Evolutionary conservation across 2,329 filamentous ascomycete species (phyloP).

Genomic region (Thermoascus crustaceus): DNA sequence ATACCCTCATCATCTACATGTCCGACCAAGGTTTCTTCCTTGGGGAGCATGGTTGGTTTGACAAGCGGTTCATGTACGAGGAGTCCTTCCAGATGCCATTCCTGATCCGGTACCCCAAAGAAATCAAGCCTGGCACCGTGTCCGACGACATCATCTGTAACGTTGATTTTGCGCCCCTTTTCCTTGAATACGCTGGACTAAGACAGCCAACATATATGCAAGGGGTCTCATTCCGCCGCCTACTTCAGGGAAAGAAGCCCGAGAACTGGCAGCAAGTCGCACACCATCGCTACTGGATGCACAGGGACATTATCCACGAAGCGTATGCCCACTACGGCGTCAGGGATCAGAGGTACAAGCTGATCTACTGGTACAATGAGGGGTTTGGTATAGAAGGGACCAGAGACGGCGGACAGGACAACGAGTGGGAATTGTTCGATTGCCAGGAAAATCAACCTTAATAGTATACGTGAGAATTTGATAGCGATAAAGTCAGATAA

Average conservation of each 20-base stretch:
- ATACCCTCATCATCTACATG: slow-evolving; percentile 48
- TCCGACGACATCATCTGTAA: slow-evolving; percentile 46
- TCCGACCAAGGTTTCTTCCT: slow-evolving; percentile 51
- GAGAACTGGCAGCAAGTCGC: slow-evolving; percentile 44
- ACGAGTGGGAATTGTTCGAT: slow-evolving; percentile 50
- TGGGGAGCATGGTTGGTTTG: slow-evolving; percentile 51
- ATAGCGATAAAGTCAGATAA: too few species aligned
- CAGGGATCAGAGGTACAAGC: slow-evolving; percentile 45
- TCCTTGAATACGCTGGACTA: slow-evolving; percentile 39
- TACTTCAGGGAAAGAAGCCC: slow-evolving; percentile 34
- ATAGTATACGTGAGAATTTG: too few species aligned
- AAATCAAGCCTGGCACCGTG: slow-evolving; percentile 32
- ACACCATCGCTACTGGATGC: slow-evolving; percentile 52
- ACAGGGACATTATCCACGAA: slow-evolving; percentile 43
- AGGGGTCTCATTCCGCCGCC: slow-evolving; percentile 36
- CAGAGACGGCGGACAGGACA: slow-evolving; percentile 31
- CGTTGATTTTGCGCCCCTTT: slow-evolving; percentile 48
- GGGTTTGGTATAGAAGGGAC: slow-evolving; percentile 40
- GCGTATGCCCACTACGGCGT: slow-evolving; percentile 47
- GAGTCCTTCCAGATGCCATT: slow-evolving; percentile 52
- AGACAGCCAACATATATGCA: slow-evolving; percentile 45
- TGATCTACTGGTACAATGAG: slow-evolving; percentile 52
- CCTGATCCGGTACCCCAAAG: slow-evolving; percentile 39
- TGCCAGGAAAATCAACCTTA: slow-evolving; percentile 44
- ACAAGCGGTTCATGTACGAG: slow-evolving; percentile 53